A percentile compares a stretch with the other conserved stretches of the same genome.
phyloP scores from a whole-genome alignment of 495 filamentous ascomycete genomes.

The Xanthoparmelia taractica region DNA sequence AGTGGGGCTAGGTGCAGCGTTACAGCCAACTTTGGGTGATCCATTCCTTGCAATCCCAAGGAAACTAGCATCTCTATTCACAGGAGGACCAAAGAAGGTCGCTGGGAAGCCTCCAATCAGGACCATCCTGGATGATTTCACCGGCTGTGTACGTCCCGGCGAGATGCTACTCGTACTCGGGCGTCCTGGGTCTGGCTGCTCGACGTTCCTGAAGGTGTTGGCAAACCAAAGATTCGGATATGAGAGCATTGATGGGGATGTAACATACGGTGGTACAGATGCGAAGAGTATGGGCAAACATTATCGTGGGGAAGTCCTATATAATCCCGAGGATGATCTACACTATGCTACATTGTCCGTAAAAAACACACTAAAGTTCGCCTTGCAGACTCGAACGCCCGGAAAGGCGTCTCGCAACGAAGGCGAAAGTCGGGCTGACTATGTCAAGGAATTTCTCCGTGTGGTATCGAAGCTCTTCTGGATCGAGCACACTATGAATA shows the following conservation, averaged over 20 bases:
- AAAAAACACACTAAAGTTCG: constrained; percentile 61
- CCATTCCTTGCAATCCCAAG: constrained; percentile 52
- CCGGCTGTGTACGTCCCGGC: constrained; percentile 59
- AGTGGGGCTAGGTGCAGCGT: constrained; percentile 55
- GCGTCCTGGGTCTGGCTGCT: constrained; percentile 78
- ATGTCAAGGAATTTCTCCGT: constrained; percentile 57
- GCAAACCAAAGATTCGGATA: constrained; percentile 76
- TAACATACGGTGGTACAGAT: constrained; percentile 69
- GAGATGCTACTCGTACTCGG: constrained; percentile 91
- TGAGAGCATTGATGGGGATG: constrained; percentile 66
- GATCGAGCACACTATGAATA: constrained; percentile 61
- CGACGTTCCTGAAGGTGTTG: constrained; percentile 79
- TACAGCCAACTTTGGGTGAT: constrained; percentile 59
- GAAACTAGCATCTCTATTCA: constrained; percentile 42
- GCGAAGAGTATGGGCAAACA: constrained; percentile 52
- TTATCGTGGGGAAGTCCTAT: constrained; percentile 58
- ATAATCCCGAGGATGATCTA: constrained; percentile 67
- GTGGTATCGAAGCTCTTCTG: constrained; percentile 72
- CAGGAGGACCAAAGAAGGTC: constrained; percentile 36
- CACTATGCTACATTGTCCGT: constrained; percentile 70
- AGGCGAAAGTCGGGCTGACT: constrained; percentile 54
- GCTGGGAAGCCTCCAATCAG: constrained; percentile 42
- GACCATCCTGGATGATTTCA: constrained; percentile 45
- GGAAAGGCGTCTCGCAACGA: constrained; percentile 52
- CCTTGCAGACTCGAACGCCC: constrained; percentile 60